A percentile compares a stretch with the other conserved stretches of the same genome.
These are phyloP conservation scores for Trichoderma sp. DNA, from an alignment of 2,329 filamentous ascomycete genomes.

Conservation along the genomic window DNA sequence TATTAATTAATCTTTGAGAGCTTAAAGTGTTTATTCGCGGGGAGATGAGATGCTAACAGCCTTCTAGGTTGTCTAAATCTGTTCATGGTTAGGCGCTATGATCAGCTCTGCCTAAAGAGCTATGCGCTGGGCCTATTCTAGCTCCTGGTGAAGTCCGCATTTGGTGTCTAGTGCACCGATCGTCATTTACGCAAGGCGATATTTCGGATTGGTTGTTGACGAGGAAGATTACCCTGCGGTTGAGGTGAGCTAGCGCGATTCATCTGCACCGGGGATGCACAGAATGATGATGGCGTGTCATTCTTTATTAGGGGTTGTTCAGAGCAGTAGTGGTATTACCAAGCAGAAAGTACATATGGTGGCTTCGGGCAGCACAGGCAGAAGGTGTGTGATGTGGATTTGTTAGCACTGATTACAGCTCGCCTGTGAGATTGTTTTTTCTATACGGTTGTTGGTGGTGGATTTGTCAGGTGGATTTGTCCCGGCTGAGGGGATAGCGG, in stretches of 20 bases:
- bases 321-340: not conserved
- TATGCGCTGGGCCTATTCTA: not conserved
- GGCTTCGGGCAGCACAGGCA: not conserved
- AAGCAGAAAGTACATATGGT: not conserved
- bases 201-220: not conserved
- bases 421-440: too few species aligned
- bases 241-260: not conserved
- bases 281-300: not conserved
- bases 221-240: not conserved
- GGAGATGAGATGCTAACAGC: not conserved
- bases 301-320: not conserved
- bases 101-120: not conserved
- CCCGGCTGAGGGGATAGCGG: not conserved
- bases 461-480: not conserved
- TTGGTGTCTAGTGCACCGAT: not conserved
- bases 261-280: not conserved
- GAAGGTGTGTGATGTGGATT: not conserved
- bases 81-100: not conserved
- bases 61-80: not conserved
- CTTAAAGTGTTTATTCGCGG: not conserved
- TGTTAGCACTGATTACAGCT: not conserved
- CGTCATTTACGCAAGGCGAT: not conserved
- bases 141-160: not conserved
- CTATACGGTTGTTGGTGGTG: not conserved
- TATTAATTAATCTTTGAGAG: not conserved